Percentiles rank a stretch among this genome's conserved stretches.
phyloP scores from a whole-genome alignment of 345 rosid species.

The Brassica cretica region DNA sequence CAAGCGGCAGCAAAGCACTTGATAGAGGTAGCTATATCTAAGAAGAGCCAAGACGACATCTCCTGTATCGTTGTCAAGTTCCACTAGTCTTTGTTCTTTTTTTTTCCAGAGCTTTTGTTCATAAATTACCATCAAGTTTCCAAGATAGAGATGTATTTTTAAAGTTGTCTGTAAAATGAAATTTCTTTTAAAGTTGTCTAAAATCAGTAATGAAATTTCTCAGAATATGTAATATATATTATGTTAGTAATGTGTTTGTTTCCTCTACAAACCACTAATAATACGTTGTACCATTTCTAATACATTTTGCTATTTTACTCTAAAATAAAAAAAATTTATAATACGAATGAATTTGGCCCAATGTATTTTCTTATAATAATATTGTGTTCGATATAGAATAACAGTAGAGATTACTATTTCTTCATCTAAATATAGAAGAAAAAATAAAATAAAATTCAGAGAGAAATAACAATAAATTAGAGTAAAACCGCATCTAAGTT shows the following conservation, averaged over 20 bases:
- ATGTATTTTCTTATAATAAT: neutral
- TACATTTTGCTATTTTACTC: neutral
- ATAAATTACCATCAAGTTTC: constrained; percentile 8
- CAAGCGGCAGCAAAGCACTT: constrained; percentile 66
- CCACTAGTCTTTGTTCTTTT: constrained; percentile 32
- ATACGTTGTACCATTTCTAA: neutral
- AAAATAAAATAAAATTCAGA: no score
- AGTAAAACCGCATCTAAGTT: neutral
- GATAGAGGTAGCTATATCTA: constrained; percentile 62
- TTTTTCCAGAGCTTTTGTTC: neutral
- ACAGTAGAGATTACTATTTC: neutral
- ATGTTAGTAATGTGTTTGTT: neutral
- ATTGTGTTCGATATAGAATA: neutral
- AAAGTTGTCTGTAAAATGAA: constrained; percentile 13
- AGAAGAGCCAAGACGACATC: constrained; percentile 86
- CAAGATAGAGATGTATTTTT: constrained; percentile 12
- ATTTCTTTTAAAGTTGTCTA: constrained; percentile 4
- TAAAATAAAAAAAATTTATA: no score
- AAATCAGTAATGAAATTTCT: constrained; percentile 19
- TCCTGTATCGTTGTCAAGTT: constrained; percentile 88
- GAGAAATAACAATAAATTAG: neutral
- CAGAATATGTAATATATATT: constrained; percentile 21
- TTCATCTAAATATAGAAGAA: no score
- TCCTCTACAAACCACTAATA: neutral
- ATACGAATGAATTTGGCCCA: neutral